Evolutionary conservation across 768 basidiomycete genomes (phyloP).

Genomic region (Boletales sp.): DNA sequence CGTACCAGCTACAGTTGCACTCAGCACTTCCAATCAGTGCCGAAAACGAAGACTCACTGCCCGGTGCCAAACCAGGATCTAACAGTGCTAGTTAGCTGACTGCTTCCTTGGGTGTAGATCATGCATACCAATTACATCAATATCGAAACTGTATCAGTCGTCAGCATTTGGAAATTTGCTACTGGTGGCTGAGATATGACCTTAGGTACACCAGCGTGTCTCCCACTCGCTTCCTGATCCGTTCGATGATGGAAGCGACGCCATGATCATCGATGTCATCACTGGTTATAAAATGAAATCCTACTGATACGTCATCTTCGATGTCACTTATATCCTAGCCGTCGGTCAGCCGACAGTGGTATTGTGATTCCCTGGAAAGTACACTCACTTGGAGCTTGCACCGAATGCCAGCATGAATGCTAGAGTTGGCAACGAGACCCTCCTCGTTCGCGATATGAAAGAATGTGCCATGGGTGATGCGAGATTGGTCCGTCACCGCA

Average conservation of each 20-base stretch:
- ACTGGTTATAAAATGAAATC: conserved; percentile 75
- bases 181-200: conserved; percentile 21
- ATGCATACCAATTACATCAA: conserved; percentile 70
- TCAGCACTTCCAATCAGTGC: neutral
- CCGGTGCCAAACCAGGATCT: conserved; percentile 80
- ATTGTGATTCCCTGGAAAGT: too few species aligned
- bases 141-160: conserved; percentile 54
- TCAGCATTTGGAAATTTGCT: neutral
- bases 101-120: neutral
- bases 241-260: conserved; percentile 60
- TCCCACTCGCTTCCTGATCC: conserved; percentile 71
- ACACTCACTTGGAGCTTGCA: conserved; percentile 60
- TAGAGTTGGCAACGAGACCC: conserved; percentile 66
- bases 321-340: conserved; percentile 32
- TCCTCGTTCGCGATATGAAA: conserved; percentile 79
- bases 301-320: conserved; percentile 64
- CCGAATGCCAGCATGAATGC: conserved; percentile 84
- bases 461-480: conserved; percentile 82
- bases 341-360: too few species aligned
- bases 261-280: conserved; percentile 85
- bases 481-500: conserved; percentile 52
- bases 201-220: conserved; percentile 73
- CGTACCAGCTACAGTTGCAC: conserved; percentile 57
- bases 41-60: conserved; percentile 44
- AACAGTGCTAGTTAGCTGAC: conserved; percentile 3